phyloP scores from a whole-genome alignment of 768 basidiomycete species.

The Cystobasidium ongulense region DNA sequence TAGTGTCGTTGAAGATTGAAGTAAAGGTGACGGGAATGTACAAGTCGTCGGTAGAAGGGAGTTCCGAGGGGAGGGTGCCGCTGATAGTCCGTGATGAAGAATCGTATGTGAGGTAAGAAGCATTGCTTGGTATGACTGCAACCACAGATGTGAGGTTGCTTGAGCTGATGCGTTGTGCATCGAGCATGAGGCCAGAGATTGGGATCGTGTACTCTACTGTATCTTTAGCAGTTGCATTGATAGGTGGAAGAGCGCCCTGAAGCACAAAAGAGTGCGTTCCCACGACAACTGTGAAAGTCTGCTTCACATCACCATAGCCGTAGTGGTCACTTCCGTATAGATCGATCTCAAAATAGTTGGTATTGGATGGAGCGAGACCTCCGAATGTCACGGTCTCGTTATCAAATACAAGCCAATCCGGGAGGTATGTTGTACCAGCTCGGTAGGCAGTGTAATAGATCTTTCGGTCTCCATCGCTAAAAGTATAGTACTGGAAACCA shows the following conservation, averaged over 20 bases:
- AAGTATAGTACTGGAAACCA: constrained; percentile 65
- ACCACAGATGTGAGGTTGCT: constrained; percentile 55
- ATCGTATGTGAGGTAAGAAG: constrained; percentile 54
- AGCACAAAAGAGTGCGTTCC: constrained; percentile 62
- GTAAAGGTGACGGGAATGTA: constrained; percentile 58
- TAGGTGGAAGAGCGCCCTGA: constrained; percentile 51
- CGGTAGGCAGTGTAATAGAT: constrained; percentile 61
- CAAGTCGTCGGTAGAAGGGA: constrained; percentile 44
- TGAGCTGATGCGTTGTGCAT: constrained; percentile 58
- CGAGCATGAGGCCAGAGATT: constrained; percentile 51
- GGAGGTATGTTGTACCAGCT: constrained; percentile 62
- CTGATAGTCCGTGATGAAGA: constrained; percentile 53
- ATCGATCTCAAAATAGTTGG: constrained; percentile 50
- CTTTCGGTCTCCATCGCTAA: constrained; percentile 47
- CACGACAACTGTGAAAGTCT: constrained; percentile 61
- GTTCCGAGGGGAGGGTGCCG: constrained; percentile 56
- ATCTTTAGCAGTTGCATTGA: constrained; percentile 62
- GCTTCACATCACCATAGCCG: constrained; percentile 58
- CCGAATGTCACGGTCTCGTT: constrained; percentile 61
- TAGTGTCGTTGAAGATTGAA: constrained; percentile 58
- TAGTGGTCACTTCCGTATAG: constrained; percentile 64
- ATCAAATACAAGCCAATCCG: constrained; percentile 68
- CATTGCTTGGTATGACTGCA: constrained; percentile 55
- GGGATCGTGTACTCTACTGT: constrained; percentile 50
- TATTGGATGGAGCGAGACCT: constrained; percentile 59